These are phyloP conservation scores for Coniella lustricola DNA, from an alignment of 2,329 filamentous ascomycete species.

Conservation along the genomic window DNA sequence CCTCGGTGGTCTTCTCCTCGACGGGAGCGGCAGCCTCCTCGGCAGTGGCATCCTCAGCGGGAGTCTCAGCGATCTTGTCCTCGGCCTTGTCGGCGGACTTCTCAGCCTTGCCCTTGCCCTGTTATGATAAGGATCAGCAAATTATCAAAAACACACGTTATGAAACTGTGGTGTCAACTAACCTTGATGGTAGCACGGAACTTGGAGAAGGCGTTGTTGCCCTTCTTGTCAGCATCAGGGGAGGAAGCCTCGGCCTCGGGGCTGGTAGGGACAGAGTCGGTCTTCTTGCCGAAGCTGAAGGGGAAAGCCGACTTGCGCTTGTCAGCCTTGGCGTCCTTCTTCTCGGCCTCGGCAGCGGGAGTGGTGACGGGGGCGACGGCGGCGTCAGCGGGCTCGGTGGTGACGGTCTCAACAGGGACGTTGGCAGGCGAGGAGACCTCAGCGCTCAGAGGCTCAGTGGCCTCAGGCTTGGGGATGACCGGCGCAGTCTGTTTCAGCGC, in stretches of 20 bases:
- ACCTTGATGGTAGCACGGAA: constrained; percentile 49
- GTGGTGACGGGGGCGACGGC: constrained; percentile 33
- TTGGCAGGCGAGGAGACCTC: constrained; percentile 43
- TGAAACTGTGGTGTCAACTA: neutral
- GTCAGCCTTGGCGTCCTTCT: constrained; percentile 59
- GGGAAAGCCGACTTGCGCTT: constrained; percentile 76
- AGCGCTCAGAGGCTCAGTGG: constrained; percentile 47
- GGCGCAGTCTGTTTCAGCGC: constrained; percentile 34
- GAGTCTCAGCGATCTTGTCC: constrained; percentile 30
- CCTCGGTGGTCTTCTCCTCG: constrained; percentile 27
- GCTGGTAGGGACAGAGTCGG: constrained; percentile 36
- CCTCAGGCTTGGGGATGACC: constrained; percentile 53
- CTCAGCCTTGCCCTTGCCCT: constrained; percentile 30
- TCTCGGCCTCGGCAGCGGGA: constrained; percentile 46
- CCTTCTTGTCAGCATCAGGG: constrained; percentile 46
- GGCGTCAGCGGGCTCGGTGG: constrained; percentile 35
- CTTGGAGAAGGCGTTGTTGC: constrained; percentile 52
- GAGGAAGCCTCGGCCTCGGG: constrained; percentile 44
- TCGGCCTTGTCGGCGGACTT: constrained; percentile 37
- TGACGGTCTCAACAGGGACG: constrained; percentile 40
- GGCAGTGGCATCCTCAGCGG: constrained; percentile 26
- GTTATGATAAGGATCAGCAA: neutral
- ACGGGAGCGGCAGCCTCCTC: constrained; percentile 19
- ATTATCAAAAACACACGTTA: neutral
- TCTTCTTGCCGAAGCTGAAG: constrained; percentile 76